phyloP scores from a whole-genome alignment of 164 flowering plant species.

The Vitis rupestris region DNA sequence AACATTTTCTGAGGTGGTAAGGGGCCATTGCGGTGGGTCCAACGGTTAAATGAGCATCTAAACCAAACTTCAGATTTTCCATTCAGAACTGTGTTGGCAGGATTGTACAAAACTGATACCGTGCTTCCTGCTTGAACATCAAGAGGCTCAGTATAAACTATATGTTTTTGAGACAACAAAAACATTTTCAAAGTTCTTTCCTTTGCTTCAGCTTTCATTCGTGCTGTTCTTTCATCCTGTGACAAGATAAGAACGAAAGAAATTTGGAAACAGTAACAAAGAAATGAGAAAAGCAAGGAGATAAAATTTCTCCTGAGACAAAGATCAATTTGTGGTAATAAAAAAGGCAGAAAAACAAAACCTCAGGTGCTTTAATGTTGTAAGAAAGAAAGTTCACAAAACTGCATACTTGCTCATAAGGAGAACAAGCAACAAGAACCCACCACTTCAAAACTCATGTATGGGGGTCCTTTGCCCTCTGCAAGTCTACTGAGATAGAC shows the following conservation, averaged over 20 bases:
- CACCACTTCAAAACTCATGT: neutral
- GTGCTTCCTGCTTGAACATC: slow-evolving; percentile 79
- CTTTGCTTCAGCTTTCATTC: slow-evolving; percentile 79
- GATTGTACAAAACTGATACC: slow-evolving; percentile 74
- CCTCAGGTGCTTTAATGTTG: neutral
- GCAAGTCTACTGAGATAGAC: neutral
- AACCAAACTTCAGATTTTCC: slow-evolving; percentile 96
- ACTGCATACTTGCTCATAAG: neutral
- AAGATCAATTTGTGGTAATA: neutral
- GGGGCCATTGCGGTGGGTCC: slow-evolving; percentile 79
- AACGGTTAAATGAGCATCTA: slow-evolving; percentile 86
- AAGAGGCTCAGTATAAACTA: slow-evolving; percentile 90
- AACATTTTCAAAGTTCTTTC: slow-evolving; percentile 67
- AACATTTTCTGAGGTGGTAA: slow-evolving; percentile 90
- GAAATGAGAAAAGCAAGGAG: neutral
- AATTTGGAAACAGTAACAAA: neutral
- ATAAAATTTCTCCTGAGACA: too few relatives aligned
- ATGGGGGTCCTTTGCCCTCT: neutral
- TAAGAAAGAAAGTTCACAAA: neutral
- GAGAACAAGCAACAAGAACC: neutral
- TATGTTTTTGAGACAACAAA: slow-evolving; percentile 84
- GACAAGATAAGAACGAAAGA: slow-evolving; percentile 2
- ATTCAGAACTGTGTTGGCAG: slow-evolving; percentile 79
- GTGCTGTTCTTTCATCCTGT: slow-evolving; percentile 80
- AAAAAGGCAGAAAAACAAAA: slow-evolving; percentile 1